Evolutionary conservation across 352 stramenopile species (phyloP), one percentile per base, ranked within the genome.

Genomic region (Chrysophaeum taylorii): DNA sequence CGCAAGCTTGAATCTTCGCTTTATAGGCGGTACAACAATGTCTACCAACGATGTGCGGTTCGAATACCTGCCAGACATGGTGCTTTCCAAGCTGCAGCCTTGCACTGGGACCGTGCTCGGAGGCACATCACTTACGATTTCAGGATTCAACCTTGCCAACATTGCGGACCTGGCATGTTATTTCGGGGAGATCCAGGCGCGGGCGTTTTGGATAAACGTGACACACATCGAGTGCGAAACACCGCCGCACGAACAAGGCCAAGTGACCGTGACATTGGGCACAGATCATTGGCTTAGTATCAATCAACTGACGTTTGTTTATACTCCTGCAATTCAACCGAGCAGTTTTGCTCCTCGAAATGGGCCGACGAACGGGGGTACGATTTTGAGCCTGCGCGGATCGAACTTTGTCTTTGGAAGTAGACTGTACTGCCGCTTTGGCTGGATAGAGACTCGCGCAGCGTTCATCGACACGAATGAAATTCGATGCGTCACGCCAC

Each of bases 71-170:
- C 45, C 43, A 31, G 68, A 70, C 31, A 74, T 75, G 57, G 70
- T 18, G n/a, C 72, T 82, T 45, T 27, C 57, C 36, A 31, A 12
- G 27, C 67, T 82, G 27, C 1, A 75, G 39, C 81, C 82, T 31
- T 37, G 71, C 29, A 72, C 76, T 35, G 81, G 79, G 1, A 64
- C 73, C 27, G 60, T 76, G 7, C 73, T 60, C 64, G 75, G 76
- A 31, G 78, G 75, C 23, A 85, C 78, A 50, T 37, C 70, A 36
- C 57, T 86, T 21, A 70, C 36, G 21, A 41, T 91, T 31, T 53
- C 70, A 48, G 84, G 84, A 16, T 71, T 62, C 29, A 73, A 75
- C 25, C 89, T 89, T 74, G 50, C 78, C 0, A 78, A 86, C 75
- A 76, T 75, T 45, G 72, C 69, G 36, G 76, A 81, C 36, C 57